phyloP scores from a whole-genome alignment of 305 asterid genomes.

The Fraxinus sp. region DNA sequence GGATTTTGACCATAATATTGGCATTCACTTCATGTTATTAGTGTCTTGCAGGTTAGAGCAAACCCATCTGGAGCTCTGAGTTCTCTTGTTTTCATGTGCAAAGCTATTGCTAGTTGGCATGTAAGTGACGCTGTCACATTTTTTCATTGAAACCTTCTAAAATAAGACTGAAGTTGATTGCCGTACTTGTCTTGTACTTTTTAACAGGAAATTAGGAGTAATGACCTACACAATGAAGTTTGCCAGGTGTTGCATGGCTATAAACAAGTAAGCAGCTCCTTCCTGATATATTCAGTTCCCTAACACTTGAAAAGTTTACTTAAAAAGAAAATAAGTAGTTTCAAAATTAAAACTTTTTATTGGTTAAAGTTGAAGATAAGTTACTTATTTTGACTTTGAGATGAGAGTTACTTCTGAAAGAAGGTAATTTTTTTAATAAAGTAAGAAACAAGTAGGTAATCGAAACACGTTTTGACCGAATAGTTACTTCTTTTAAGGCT shows the following conservation, averaged over 20 bases:
- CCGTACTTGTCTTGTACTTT: slow-evolving; percentile 18
- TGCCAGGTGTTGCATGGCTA: slow-evolving; percentile 86
- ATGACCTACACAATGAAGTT: slow-evolving; percentile 74
- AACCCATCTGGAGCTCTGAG: slow-evolving; percentile 88
- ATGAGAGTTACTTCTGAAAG: background rate
- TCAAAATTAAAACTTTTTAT: background rate
- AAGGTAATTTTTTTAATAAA: background rate
- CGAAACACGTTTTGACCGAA: background rate
- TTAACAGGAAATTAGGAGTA: slow-evolving; percentile 81
- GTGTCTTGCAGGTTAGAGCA: slow-evolving; percentile 66
- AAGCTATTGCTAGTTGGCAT: slow-evolving; percentile 94
- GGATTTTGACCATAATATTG: slow-evolving; percentile 2
- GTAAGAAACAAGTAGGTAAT: background rate
- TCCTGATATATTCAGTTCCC: slow-evolving; percentile 3
- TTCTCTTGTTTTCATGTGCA: slow-evolving; percentile 73
- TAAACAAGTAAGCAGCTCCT: slow-evolving; percentile 61
- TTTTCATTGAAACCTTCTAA: background rate
- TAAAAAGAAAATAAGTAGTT: background rate
- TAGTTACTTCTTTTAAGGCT: background rate
- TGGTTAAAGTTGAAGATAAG: background rate
- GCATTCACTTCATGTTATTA: slow-evolving; percentile 15
- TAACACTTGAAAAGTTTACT: background rate
- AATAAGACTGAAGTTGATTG: background rate
- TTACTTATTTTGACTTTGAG: background rate
- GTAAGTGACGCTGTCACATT: slow-evolving; percentile 43